Evolutionary conservation across 768 basidiomycete genomes (phyloP).

Genomic region (Rhizopogon sp.): DNA sequence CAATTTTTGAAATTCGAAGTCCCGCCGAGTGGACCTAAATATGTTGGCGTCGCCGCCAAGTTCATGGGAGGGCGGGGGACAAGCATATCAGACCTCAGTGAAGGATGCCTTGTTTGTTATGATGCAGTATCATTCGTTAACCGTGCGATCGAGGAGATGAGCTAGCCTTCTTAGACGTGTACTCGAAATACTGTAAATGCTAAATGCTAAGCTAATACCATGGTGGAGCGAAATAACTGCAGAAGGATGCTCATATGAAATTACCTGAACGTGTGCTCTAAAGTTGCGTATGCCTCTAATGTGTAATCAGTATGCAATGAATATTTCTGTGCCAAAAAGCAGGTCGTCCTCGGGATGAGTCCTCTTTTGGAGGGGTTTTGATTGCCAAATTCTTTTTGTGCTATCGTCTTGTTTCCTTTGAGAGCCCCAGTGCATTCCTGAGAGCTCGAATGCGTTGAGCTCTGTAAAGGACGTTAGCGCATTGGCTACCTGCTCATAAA

Average conservation of each 20-base stretch:
- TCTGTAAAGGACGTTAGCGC: constrained; percentile 55
- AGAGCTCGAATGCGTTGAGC: constrained; percentile 66
- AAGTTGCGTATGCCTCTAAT: neutral
- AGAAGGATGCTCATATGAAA: neutral
- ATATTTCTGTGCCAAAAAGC: constrained; percentile 23
- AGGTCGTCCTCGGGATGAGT: constrained; percentile 26
- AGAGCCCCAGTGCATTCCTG: constrained; percentile 71
- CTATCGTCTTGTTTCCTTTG: constrained; percentile 39
- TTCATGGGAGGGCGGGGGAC: constrained; percentile 40
- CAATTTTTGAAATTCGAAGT: constrained; percentile 60
- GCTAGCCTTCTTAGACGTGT: constrained; percentile 17
- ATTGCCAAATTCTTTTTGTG: constrained; percentile 48
- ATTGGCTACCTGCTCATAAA: constrained; percentile 56
- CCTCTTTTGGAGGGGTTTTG: constrained; percentile 36
- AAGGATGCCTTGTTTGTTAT: constrained; percentile 39
- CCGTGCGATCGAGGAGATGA: constrained; percentile 38
- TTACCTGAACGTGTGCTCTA: constrained; percentile 4
- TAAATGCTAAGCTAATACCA: constrained; percentile 10
- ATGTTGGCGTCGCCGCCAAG: constrained; percentile 66
- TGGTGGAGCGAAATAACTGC: neutral
- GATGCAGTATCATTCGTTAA: constrained; percentile 46
- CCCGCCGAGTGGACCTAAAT: constrained; percentile 42
- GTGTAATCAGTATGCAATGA: constrained; percentile 23
- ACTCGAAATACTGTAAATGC: constrained; percentile 9
- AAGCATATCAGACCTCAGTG: constrained; percentile 27